These are phyloP conservation scores for Cryphonectria naterciae DNA, from an alignment of 2,329 filamentous ascomycete species.

Conservation along the genomic window DNA sequence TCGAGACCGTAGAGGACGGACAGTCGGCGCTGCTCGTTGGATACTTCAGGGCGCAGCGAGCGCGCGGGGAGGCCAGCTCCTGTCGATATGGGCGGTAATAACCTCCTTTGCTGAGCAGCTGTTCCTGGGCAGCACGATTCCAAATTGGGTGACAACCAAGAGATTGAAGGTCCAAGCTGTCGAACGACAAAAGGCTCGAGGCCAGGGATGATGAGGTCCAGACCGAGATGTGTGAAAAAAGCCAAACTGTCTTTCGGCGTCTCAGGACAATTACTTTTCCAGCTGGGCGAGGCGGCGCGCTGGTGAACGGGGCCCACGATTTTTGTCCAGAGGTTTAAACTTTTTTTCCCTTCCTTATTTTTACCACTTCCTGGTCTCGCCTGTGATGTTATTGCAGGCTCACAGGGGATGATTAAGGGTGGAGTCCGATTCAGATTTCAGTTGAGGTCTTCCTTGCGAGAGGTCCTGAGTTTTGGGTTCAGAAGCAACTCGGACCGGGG, in stretches of 20 bases:
- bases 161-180: neutral
- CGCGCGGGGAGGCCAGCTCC: neutral
- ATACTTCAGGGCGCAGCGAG: conserved; percentile 14
- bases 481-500: neutral
- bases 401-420: conserved; percentile 4
- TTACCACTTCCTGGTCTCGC: neutral
- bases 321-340: neutral
- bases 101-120: neutral
- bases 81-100: conserved; percentile 8
- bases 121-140: neutral
- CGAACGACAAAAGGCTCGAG: conserved; percentile 5
- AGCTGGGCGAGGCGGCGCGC: neutral
- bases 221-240: conserved; percentile 2
- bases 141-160: conserved; percentile 1
- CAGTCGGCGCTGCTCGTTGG: conserved; percentile 16
- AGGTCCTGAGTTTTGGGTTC: neutral
- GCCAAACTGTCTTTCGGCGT: conserved; percentile 6
- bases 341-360: neutral
- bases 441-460: neutral
- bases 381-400: neutral
- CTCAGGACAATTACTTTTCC: neutral
- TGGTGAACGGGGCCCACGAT: neutral
- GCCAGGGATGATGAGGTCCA: neutral
- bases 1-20: conserved; percentile 11
- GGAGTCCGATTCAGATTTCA: conserved; percentile 8